These are phyloP conservation scores for Orbilia blumenaviensis DNA, from an alignment of 2,329 filamentous ascomycete species.

Conservation along the genomic window DNA sequence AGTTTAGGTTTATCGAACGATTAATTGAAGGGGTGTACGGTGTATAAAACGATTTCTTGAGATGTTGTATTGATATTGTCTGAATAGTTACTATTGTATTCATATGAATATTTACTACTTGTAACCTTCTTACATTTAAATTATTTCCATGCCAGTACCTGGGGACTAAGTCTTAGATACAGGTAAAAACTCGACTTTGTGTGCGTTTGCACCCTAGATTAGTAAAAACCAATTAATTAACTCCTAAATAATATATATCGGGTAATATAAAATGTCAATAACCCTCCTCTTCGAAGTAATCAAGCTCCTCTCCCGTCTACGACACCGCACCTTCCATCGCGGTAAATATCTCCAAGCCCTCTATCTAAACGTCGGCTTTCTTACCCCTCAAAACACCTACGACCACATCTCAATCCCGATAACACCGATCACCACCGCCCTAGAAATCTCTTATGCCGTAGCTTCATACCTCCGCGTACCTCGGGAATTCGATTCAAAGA, in stretches of 20 bases:
- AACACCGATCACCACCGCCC: conserved; percentile 1
- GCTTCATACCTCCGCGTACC: background rate
- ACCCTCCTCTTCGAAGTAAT: conserved; percentile 3
- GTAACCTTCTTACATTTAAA: too few relatives aligned
- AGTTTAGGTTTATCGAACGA: background rate
- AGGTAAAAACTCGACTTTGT: too few relatives aligned
- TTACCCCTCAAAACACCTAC: background rate
- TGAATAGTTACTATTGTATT: too few relatives aligned
- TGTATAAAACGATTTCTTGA: background rate
- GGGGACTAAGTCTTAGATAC: too few relatives aligned
- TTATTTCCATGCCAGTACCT: too few relatives aligned
- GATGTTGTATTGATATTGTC: background rate
- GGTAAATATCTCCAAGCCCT: background rate
- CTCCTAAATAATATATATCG: too few relatives aligned
- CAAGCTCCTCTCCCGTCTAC: conserved; percentile 15
- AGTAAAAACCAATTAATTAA: too few relatives aligned
- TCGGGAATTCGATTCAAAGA: background rate
- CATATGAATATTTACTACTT: too few relatives aligned
- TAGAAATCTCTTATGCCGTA: conserved; percentile 1
- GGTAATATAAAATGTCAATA: conserved; percentile 20
- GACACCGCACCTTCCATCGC: background rate
- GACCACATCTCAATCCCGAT: background rate
- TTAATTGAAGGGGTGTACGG: too few relatives aligned
- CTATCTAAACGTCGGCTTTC: conserved; percentile 30
- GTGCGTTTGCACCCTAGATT: too few relatives aligned